Conservation (phyloP, 768 basidiomycete genomes). For the Boletus sp. region DNA sequence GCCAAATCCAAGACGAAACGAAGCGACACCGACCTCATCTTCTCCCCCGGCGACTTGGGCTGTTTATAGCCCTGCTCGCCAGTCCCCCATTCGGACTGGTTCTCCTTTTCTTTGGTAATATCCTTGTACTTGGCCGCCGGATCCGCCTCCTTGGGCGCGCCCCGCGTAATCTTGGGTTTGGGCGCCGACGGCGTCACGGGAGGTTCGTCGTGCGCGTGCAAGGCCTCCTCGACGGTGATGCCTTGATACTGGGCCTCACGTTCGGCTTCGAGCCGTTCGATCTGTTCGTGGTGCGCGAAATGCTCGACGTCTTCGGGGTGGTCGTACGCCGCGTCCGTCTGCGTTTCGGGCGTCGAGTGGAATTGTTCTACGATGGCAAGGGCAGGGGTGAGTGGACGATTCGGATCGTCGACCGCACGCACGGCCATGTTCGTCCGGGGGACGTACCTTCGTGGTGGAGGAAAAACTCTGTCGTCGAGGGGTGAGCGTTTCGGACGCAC, state of each 20-base stretch:
- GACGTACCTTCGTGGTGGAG: slow-evolving; percentile 90
- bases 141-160: slow-evolving; percentile 64
- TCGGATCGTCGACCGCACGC: background rate
- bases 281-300: slow-evolving; percentile 83
- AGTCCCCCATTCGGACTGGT: slow-evolving; percentile 67
- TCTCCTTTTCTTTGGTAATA: slow-evolving; percentile 51
- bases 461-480: slow-evolving; percentile 71
- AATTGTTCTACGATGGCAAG: slow-evolving; percentile 59
- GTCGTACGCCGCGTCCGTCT: slow-evolving; percentile 90
- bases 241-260: slow-evolving; percentile 85
- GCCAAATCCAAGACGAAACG: background rate
- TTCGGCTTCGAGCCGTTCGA: slow-evolving; percentile 82
- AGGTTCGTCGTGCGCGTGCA: slow-evolving; percentile 50
- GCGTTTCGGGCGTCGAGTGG: slow-evolving; percentile 96
- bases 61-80: slow-evolving; percentile 69
- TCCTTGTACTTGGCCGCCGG: slow-evolving; percentile 60
- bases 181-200: slow-evolving; percentile 24
- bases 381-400: background rate
- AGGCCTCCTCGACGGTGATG: slow-evolving; percentile 69
- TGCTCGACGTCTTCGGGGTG: slow-evolving; percentile 95
- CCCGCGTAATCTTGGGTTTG: slow-evolving; percentile 54
- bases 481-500: background rate
- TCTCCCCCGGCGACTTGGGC: slow-evolving; percentile 73
- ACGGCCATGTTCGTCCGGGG: no score
- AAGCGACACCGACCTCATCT: slow-evolving; percentile 55